Conservation (phyloP, 768 basidiomycete species). For the Termitomyces sp. region DNA sequence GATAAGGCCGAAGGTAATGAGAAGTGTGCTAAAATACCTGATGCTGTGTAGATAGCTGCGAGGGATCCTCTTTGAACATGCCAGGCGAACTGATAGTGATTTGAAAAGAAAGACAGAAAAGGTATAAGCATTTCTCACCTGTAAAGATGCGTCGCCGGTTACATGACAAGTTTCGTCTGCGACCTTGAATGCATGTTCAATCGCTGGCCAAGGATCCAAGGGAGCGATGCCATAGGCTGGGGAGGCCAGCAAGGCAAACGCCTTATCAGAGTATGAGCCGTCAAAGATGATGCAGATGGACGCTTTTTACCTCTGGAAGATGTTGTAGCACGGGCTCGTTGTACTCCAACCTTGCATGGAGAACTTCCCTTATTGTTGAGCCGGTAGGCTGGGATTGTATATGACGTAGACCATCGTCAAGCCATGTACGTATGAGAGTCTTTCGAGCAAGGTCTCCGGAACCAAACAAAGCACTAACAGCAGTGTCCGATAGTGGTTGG, state of each 20-base stretch:
- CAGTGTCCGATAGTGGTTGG: constrained; percentile 61
- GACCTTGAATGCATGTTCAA: constrained; percentile 54
- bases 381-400: constrained; percentile 32
- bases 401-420: constrained; percentile 52
- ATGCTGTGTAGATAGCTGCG: constrained; percentile 64
- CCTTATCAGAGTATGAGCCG: constrained; percentile 34
- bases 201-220: constrained; percentile 53
- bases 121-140: constrained; percentile 33
- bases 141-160: constrained; percentile 45
- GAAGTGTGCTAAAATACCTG: constrained; percentile 35
- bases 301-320: constrained; percentile 56
- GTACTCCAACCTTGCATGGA: constrained; percentile 50
- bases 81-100: constrained; percentile 55
- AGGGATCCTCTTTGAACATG: constrained; percentile 63
- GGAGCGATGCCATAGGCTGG: constrained; percentile 41
- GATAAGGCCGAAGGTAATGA: not conserved
- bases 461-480: constrained; percentile 72
- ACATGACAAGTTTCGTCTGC: constrained; percentile 69
- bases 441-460: constrained; percentile 57
- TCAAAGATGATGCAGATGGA: not conserved
- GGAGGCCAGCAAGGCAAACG: constrained; percentile 63
- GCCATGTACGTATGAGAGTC: constrained; percentile 67
- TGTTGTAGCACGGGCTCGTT: constrained; percentile 63
- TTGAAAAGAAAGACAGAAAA: not conserved
- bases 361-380: constrained; percentile 40